Evolutionary conservation across 768 basidiomycete genomes (phyloP).

Genomic region (Macrolepiota fuliginosa): DNA sequence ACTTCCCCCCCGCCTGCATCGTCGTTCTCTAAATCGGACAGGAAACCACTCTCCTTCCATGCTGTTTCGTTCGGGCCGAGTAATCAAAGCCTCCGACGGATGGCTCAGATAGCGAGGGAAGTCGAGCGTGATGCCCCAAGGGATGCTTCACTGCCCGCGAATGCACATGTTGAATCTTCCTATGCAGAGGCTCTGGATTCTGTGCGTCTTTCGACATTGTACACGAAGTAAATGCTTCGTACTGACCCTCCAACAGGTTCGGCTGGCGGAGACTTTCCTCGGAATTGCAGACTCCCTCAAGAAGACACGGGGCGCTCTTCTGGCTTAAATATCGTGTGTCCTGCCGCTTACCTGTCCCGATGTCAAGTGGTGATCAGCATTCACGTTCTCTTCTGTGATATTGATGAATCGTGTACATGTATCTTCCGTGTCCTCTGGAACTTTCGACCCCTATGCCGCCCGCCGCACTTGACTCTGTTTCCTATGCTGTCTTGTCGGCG

Average conservation of each 20-base stretch:
- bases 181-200: slow-evolving; percentile 51
- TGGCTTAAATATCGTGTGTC: slow-evolving; percentile 18
- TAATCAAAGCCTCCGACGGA: slow-evolving; percentile 34
- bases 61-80: slow-evolving; percentile 52
- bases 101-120: slow-evolving; percentile 51
- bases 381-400: background rate
- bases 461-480: too few species aligned
- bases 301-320: slow-evolving; percentile 51
- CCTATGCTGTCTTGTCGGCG: too few species aligned
- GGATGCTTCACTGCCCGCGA: slow-evolving; percentile 4
- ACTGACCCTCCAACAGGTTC: slow-evolving; percentile 33
- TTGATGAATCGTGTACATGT: too few species aligned
- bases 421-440: too few species aligned
- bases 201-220: slow-evolving; percentile 27
- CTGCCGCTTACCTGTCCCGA: background rate
- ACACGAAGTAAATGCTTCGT: background rate
- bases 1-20: background rate
- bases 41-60: slow-evolving; percentile 57
- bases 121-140: slow-evolving; percentile 40
- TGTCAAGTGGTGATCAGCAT: background rate
- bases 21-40: slow-evolving; percentile 17
- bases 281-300: slow-evolving; percentile 55
- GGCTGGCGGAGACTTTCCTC: slow-evolving; percentile 56
- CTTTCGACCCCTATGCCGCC: too few species aligned
- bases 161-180: slow-evolving; percentile 34